Evolutionary conservation across 768 basidiomycete species (phyloP).

Genomic region (Rhodotorula taiwanensis): DNA sequence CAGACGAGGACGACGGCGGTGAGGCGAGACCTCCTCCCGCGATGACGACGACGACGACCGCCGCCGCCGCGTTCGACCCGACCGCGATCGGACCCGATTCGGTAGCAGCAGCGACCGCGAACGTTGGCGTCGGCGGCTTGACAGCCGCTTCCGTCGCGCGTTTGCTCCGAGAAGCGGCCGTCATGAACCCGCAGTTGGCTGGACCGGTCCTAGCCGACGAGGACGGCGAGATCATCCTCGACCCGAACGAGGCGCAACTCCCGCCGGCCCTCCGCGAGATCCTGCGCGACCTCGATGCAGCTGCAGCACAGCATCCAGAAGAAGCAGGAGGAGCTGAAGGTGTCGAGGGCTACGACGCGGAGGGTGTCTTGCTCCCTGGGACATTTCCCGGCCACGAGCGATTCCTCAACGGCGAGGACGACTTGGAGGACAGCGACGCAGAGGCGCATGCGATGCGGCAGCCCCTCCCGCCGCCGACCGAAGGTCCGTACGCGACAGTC

Average conservation of each 20-base stretch:
- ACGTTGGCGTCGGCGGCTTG: background rate
- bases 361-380: background rate
- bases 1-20: slow-evolving; percentile 16
- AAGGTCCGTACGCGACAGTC: slow-evolving; percentile 54
- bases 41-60: background rate
- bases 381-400: background rate
- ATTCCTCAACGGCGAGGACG: too few relatives aligned
- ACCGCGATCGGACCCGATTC: too few relatives aligned
- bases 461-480: slow-evolving; percentile 48
- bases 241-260: background rate
- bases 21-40: too few relatives aligned
- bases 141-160: too few relatives aligned
- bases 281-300: slow-evolving; percentile 46
- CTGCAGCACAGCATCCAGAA: slow-evolving; percentile 49
- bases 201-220: background rate
- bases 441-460: too few relatives aligned
- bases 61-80: background rate
- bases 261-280: slow-evolving; percentile 46
- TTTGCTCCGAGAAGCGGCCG: too few relatives aligned
- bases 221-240: background rate
- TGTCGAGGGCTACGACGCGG: background rate
- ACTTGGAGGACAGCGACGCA: too few relatives aligned
- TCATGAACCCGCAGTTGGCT: too few relatives aligned
- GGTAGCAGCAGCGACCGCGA: too few relatives aligned
- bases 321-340: background rate